phyloP scores from a whole-genome alignment of 441 rosid genomes.

The Populus hybrid region DNA sequence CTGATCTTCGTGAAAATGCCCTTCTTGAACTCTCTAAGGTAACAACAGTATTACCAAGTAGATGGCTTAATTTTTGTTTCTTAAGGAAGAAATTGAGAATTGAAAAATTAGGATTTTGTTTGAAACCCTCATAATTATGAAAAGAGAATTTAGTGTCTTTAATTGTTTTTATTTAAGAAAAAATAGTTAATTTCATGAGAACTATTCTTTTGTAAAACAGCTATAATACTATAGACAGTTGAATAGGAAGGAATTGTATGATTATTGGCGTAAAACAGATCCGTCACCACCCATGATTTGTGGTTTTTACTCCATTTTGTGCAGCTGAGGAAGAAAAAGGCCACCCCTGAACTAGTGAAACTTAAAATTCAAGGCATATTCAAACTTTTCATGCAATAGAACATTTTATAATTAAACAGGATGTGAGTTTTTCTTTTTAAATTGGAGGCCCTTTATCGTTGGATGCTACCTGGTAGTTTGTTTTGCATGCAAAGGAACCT shows the following conservation, averaged over 20 bases:
- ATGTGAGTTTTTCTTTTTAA: background rate
- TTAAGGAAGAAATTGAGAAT: background rate
- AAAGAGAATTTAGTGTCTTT: background rate
- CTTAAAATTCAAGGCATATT: background rate
- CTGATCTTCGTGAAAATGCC: slow-evolving; percentile 96
- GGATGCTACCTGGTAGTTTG: background rate
- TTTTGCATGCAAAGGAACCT: background rate
- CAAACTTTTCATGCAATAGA: background rate
- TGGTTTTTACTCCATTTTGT: background rate
- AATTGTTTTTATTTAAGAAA: background rate
- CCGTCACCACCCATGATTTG: background rate
- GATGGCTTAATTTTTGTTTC: background rate
- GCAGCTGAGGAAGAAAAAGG: background rate
- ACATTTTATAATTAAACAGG: background rate
- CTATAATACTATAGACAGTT: background rate
- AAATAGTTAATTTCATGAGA: background rate
- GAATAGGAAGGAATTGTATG: background rate
- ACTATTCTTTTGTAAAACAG: background rate
- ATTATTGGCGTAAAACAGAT: background rate
- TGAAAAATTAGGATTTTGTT: background rate
- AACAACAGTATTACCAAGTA: background rate
- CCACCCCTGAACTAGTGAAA: background rate
- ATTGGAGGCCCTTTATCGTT: background rate
- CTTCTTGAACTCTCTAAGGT: slow-evolving; percentile 97
- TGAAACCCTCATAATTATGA: background rate